Conservation (phyloP, 257 asterid species). For the Mitragyna speciosa region DNA sequence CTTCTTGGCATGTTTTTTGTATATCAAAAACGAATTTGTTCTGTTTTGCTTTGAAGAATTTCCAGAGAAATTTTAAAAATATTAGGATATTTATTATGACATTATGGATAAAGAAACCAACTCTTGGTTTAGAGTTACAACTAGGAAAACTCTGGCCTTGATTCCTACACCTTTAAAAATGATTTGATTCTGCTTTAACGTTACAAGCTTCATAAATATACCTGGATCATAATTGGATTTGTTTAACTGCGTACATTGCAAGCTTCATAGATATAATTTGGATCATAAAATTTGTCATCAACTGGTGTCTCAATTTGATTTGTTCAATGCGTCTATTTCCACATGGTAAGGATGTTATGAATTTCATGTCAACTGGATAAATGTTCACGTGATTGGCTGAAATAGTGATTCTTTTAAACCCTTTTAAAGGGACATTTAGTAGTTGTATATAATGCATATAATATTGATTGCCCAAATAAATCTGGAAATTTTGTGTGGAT, state of each 20-base stretch:
- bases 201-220: neutral
- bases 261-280: no score
- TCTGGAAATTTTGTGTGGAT: neutral
- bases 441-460: neutral
- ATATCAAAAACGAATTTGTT: no score
- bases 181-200: neutral
- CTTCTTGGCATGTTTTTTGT: neutral
- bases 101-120: neutral
- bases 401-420: neutral
- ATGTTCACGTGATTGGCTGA: neutral
- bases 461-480: neutral
- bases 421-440: neutral
- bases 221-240: neutral
- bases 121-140: neutral
- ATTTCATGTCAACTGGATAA: neutral
- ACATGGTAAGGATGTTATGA: neutral
- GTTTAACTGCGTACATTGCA: no score
- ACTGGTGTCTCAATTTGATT: no score
- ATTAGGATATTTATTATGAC: neutral
- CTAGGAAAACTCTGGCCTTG: neutral
- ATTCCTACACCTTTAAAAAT: neutral
- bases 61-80: neutral
- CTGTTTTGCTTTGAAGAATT: neutral
- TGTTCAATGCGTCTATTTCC: no score
- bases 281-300: no score